Base-by-base conservation (phyloP, 2,329 filamentous ascomycete genomes). In the Phyllosticta citribraziliensis region DNA sequence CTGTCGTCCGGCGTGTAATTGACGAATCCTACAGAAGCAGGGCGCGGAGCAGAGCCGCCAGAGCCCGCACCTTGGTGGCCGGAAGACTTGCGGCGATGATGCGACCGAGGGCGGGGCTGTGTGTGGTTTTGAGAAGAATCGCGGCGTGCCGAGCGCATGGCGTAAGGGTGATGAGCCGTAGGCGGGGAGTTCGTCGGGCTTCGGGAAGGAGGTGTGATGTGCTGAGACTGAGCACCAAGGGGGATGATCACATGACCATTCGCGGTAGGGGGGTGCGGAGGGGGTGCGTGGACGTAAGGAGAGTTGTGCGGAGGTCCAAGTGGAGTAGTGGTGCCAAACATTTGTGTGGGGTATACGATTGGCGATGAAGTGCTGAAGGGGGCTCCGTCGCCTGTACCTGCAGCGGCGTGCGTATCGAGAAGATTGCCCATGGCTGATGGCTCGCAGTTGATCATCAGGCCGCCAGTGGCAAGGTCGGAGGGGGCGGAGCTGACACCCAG, bases 1-100 rank as follows among this genome's bases (percentile, higher is more conserved):
- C 86, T 87, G 73, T 99, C 92, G 56, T 82, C 79, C 0, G 91
- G 87, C 0, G 92, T 97, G 75, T 89, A 96, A 74, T 97, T 97
- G 65, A 96, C 89, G 70, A 97, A 97, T 11, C 80, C 82, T 14
- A 79, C 78, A 55, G 72, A 73, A 35, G 83, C 82, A 9, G 83
- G 76, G 2, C 65, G 65, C 68, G 6, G 67, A 67, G 63, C 56
- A 53, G 50, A 68, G 63, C 30, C 66, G 66, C 14, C 62, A 61
- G 20, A 14, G 24, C 33, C 40, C 33, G 65, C 63, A 58, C 24
- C 60, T 30, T 55, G 52, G 58, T 22, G 30, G 65, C 22, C 17
- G 12, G 20, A 20, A 25, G 47, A 53, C 35, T 61, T 60, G 58
- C 62, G 57, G 19, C 57, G 57, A 54, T 57, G 55, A 54, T 57